These are phyloP conservation scores for Dispira simplex DNA, from an alignment of 192 early-diverging fungal species.

Conservation along the genomic window DNA sequence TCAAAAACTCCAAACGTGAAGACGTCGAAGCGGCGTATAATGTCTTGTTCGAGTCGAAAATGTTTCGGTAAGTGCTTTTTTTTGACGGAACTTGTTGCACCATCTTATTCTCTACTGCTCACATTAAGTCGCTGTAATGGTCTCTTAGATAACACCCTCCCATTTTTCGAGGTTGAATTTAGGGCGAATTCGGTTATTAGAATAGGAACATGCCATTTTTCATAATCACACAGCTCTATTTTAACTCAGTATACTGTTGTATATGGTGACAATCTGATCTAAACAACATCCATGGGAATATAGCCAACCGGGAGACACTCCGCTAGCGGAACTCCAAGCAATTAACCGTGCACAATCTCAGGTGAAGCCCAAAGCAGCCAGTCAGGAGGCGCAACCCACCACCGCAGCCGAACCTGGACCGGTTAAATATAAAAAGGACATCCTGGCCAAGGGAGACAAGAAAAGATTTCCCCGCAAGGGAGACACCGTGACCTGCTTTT, in stretches of 20 bases:
- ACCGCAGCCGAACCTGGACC: slow-evolving; percentile 21
- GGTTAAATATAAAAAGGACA: slow-evolving; percentile 45
- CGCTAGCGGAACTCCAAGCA: slow-evolving; percentile 14
- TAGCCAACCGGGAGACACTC: neutral
- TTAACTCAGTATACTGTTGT: neutral
- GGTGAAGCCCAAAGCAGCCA: slow-evolving; percentile 20
- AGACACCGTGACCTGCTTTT: slow-evolving; percentile 42
- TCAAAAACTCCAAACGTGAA: slow-evolving; percentile 54
- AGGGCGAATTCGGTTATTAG: neutral
- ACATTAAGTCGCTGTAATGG: neutral
- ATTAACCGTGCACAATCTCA: slow-evolving; percentile 14
- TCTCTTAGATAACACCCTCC: neutral
- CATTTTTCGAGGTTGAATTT: neutral
- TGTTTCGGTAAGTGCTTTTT: slow-evolving; percentile 25
- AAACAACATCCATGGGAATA: neutral
- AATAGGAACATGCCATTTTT: neutral
- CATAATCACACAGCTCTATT: neutral
- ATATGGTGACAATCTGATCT: neutral
- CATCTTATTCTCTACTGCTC: neutral
- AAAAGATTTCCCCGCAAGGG: slow-evolving; percentile 40
- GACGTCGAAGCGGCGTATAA: slow-evolving; percentile 42
- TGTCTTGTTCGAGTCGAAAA: slow-evolving; percentile 39
- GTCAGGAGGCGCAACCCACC: neutral
- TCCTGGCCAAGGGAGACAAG: slow-evolving; percentile 49
- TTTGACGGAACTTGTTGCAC: neutral